Evolutionary conservation across 2,329 filamentous ascomycete genomes (phyloP), one percentile per base, ranked within the genome.

Genomic region (Trichoderma hamatum): DNA sequence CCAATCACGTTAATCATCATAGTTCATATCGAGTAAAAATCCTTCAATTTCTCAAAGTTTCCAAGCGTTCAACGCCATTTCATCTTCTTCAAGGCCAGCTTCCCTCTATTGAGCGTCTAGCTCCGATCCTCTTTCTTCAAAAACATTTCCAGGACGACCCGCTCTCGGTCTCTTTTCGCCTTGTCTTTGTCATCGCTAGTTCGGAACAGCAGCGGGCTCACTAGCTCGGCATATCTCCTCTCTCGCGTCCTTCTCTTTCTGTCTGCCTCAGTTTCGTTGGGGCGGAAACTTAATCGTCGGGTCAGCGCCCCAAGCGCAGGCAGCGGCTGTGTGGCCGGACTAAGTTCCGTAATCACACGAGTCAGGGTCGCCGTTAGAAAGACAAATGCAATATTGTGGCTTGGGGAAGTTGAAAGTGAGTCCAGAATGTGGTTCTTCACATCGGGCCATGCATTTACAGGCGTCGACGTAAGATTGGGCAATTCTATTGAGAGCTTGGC

Each of bases 381-480:
- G 2, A 97, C 92, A 75, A 97, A 97, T 0, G 92, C 91, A 67
- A 97, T 94, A 76, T 93, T 96, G 80, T 97, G 91, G 61, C 90
- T 90, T 0, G 93, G 92, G 0, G 88, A 85, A 2, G 86, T 83
- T 0, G 90, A 86, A 2, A 97, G 84, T 2, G 90, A 85, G 72
- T 97, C 94, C 5, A 97, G 86, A 1, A 96, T 78, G 3, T 80
- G 76, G 0, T 79, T 80, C 75, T 86, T 88, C 72, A 83, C 80
- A 46, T 86, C 80, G 24, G 76, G 67, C 76, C 77, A 80, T 1
- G 74, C 72, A 4, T 72, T 56, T n/a, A 67, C 32, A 0, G 77
- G 73, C 5, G 77, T 52, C 0, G 75, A 73, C 7, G 74, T 67
- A 3, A 79, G 71, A 19, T 76, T 79, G 2, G 80, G 90, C 52